Evolutionary conservation across 1,139 yeast genomes (phyloP), one percentile per base, ranked within the genome.

Genomic region (Hyphopichia pseudoburtonii): DNA sequence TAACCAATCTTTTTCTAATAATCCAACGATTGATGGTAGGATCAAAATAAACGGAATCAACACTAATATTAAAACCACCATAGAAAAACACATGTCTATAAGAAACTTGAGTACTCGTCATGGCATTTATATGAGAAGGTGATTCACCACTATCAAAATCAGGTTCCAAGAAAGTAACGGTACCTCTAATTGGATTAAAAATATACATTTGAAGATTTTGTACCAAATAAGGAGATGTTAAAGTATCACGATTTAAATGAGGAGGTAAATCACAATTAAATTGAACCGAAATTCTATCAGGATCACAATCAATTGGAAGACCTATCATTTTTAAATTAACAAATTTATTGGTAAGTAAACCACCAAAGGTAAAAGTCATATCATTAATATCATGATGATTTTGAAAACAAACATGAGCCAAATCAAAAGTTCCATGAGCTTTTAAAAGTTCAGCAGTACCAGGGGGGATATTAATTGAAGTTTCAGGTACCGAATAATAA

Each of bases 211-310:
- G 48, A 3, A 45, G 39, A 38, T 67, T 67, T 21, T 53, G 61
- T 14, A 48, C 45, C 51, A 71, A 44, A 36, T 55, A 62, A 1
- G 76, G 77, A 39, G 60, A 66, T 34, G 56, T 45, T 17, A 71
- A 44, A 18, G 70, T 48, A n/a, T 60, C 61, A 28, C 53, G 48
- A 43, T 63, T 62, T 21, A 71, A 53, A 41, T 59, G 62, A 2
- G 76, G 76, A 1, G 77, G 77, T 23, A 69, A 45, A 11, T 64
- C 64, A 32, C 62, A 60, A 3, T 73, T 68, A 32, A 71, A 62
- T 36, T 66, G 54, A 1, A 71, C 64, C 4, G 73, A 66, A 5
- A 71, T 59, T 27, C 52, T 57, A 4, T 51, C 45, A 4, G 63
- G 51, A 33, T 60, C 62, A 3, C 60, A 57, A 32, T 59, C 51